These are phyloP conservation scores for Mycena epipterygia DNA, from an alignment of 768 basidiomycete genomes.

Conservation along the genomic window DNA sequence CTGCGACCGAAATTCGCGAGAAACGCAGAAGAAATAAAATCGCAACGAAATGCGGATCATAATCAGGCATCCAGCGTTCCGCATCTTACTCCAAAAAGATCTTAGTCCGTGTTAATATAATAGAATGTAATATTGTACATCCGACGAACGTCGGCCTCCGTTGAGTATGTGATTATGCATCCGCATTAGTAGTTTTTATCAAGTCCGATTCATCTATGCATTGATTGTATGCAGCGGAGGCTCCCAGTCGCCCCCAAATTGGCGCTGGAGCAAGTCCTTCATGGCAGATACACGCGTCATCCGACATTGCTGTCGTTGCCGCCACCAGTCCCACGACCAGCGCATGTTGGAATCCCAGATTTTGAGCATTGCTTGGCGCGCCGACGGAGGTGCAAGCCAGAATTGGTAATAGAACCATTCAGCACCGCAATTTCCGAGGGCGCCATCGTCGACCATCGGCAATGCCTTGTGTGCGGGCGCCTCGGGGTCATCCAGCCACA, in stretches of 20 bases:
- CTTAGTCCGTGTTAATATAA: no score
- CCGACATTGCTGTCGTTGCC: slow-evolving; percentile 42
- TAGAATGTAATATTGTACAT: no score
- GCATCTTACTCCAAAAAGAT: no score
- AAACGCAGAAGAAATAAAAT: no score
- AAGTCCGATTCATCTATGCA: neutral
- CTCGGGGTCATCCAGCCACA: slow-evolving; percentile 52
- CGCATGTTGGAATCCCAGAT: slow-evolving; percentile 32
- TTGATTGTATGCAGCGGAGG: slow-evolving; percentile 32
- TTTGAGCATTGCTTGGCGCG: slow-evolving; percentile 35
- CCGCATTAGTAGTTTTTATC: no score
- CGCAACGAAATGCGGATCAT: no score
- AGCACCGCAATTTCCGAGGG: slow-evolving; percentile 56
- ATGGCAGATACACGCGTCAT: slow-evolving; percentile 42
- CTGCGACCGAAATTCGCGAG: no score
- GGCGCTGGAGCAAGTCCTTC: slow-evolving; percentile 39
- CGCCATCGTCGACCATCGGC: slow-evolving; percentile 40
- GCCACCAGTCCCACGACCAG: slow-evolving; percentile 49
- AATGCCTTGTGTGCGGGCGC: slow-evolving; percentile 38
- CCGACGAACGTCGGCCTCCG: no score
- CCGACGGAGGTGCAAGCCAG: slow-evolving; percentile 52
- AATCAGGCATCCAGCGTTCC: no score
- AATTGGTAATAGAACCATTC: slow-evolving; percentile 67
- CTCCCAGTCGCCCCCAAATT: slow-evolving; percentile 40
- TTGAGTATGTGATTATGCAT: no score